Base-by-base conservation (phyloP, 768 basidiomycete species). In the Lactarius psammicola region DNA sequence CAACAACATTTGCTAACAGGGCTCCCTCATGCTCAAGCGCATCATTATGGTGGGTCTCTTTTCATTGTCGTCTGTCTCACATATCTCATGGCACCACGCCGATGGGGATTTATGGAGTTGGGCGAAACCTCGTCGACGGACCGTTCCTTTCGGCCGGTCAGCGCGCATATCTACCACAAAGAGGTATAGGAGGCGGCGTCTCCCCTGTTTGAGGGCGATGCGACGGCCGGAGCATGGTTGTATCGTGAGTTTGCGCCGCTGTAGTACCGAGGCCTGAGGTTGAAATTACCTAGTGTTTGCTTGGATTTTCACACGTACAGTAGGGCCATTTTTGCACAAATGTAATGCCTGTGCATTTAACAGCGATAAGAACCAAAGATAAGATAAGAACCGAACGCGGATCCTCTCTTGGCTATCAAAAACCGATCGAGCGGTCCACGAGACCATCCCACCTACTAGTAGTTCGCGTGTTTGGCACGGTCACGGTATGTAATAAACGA, bases 1-100 rank as follows among this genome's bases (percentile, higher is more conserved):
- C 8, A 84, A 86, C 72, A 82, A 84, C 69, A 98, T 95, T 74
- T 93, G 92, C 2, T 20, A 84, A 86, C 23, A 89, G 68, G 92
- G 88, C 2, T 98, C 86, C 76, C 82, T 96, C 31, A 82, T 86
- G 3, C 90, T 96, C 68, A 95, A 97, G 76, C 80, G 83, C 63
- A 80, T 98, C 63, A 98, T 95, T 0, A 85, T 95, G 83, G 95
- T 95, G 56, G 4, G 23, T 58, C 87, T 76, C 13, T 30, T 49
- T 33, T 46, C 34, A 4, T 23, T 13, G 36, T 31, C 26, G 9
- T 59, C 34, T 49, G n/a, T 10, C 33, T 38, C 15, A 17, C 5
- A 2, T 60, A 40, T 33, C 64, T 28, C 18, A 6, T 13, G 23
- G 23, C n/a, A 30, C 28, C 26, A 9, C 34, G 20, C 59, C 71